These are phyloP conservation scores for Cucumis sativus DNA, from an alignment of 306 rosid species.

Conservation along the genomic window DNA sequence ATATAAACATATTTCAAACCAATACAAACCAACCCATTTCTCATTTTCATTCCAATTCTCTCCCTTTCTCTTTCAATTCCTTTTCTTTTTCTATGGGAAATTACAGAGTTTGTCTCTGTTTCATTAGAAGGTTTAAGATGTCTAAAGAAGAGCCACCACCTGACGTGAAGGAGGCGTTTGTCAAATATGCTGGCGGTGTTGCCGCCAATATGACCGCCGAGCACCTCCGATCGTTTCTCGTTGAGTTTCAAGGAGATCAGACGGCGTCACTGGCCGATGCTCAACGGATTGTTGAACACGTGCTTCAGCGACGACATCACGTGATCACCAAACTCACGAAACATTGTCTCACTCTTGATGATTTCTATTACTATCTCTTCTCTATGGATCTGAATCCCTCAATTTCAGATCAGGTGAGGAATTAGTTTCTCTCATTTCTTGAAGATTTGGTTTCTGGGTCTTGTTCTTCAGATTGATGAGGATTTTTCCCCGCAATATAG, in stretches of 20 bases:
- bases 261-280: constrained; percentile 26
- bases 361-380: constrained; percentile 49
- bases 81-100: constrained; percentile 37
- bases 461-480: not conserved
- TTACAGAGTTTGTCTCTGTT: constrained; percentile 71
- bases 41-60: not conserved
- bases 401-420: constrained; percentile 33
- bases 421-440: not conserved
- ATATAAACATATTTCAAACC: not conserved
- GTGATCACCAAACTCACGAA: constrained; percentile 1
- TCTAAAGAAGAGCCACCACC: constrained; percentile 39
- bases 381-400: constrained; percentile 49
- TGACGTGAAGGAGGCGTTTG: constrained; percentile 44
- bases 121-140: constrained; percentile 57
- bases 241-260: constrained; percentile 42
- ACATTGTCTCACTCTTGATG: constrained; percentile 30
- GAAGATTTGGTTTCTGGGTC: not conserved
- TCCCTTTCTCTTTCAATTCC: not conserved
- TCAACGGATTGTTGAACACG: constrained; percentile 21
- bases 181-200: constrained; percentile 29
- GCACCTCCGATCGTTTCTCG: constrained; percentile 40
- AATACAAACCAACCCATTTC: not conserved
- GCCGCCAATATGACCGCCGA: constrained; percentile 27
- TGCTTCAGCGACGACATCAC: constrained; percentile 19
- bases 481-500: constrained; percentile 7